Evolutionary conservation across 2,329 filamentous ascomycete species (phyloP).

Genomic region (Parascedosporium putredinis): DNA sequence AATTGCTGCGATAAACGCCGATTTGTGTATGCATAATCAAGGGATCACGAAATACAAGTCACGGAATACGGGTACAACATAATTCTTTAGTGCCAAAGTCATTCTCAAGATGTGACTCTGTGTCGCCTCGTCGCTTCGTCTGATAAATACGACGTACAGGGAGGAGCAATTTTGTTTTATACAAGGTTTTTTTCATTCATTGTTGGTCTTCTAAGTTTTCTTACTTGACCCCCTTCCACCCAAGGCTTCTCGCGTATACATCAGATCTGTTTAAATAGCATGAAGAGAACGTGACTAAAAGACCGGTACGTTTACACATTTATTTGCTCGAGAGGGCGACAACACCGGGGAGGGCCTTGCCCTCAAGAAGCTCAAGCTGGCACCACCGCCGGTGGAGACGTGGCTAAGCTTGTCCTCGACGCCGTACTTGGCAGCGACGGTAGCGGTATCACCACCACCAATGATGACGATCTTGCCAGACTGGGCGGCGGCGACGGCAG

Average conservation of each 20-base stretch:
- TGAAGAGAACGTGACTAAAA: not conserved
- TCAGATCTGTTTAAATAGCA: not conserved
- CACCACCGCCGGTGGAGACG: slow-evolving; percentile 93
- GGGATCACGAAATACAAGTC: slow-evolving; percentile 9
- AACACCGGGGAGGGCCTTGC: slow-evolving; percentile 94
- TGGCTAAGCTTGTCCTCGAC: slow-evolving; percentile 97
- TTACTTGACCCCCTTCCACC: not conserved
- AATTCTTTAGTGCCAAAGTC: too few relatives aligned
- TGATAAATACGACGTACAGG: not conserved
- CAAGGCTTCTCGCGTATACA: not conserved
- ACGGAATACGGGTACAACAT: slow-evolving; percentile 12
- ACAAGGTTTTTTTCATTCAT: not conserved
- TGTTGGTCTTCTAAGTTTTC: slow-evolving; percentile 2
- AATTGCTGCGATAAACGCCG: not conserved
- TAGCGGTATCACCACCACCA: slow-evolving; percentile 94
- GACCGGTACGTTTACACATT: not conserved
- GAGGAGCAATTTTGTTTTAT: too few relatives aligned
- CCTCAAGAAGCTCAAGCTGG: slow-evolving; percentile 90
- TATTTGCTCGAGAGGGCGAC: slow-evolving; percentile 73
- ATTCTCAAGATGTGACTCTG: too few relatives aligned
- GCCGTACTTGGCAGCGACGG: slow-evolving; percentile 92
- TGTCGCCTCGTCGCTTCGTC: too few relatives aligned
- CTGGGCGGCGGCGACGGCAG: slow-evolving; percentile 70
- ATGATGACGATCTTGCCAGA: slow-evolving; percentile 95
- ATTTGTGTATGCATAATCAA: slow-evolving; percentile 8